A percentile compares a stretch with the other conserved stretches of the same genome.
Conservation (phyloP, 371 early-diverging fungal species). For the Mortierella sp. region DNA sequence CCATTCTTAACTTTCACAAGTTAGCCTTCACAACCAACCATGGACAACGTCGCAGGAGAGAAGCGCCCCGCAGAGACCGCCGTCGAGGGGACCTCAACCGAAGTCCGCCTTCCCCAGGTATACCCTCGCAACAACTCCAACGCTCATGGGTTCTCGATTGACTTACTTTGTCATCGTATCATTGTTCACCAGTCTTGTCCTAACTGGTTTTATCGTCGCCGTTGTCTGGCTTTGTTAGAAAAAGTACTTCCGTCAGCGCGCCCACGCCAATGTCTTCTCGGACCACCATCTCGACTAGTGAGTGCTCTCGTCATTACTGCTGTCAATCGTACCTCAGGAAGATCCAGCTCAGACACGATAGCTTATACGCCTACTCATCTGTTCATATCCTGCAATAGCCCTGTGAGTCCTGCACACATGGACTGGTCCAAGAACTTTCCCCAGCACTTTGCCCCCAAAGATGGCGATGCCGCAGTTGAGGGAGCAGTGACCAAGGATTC, state of each 20-base stretch:
- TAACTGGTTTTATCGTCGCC: neutral
- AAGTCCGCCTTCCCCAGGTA: conserved; percentile 53
- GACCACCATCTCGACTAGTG: conserved; percentile 96
- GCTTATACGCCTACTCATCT: neutral
- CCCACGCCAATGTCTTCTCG: conserved; percentile 98
- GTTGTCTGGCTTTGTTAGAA: conserved; percentile 67
- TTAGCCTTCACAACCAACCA: conserved; percentile 17
- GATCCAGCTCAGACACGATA: too few relatives aligned
- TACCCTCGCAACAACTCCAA: neutral
- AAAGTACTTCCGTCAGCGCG: conserved; percentile 95
- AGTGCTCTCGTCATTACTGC: conserved; percentile 27
- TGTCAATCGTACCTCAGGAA: neutral
- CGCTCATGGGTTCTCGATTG: neutral
- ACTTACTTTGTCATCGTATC: neutral
- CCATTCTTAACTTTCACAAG: neutral
- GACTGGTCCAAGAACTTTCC: conserved; percentile 95
- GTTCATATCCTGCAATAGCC: conserved; percentile 63
- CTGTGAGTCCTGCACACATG: conserved; percentile 85
- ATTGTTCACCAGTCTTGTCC: neutral
- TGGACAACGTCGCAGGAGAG: conserved; percentile 43
- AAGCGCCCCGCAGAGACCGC: conserved; percentile 41
- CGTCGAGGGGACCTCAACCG: conserved; percentile 25
- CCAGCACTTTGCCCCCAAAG: conserved; percentile 70
- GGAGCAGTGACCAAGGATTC: conserved; percentile 49
- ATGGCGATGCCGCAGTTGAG: conserved; percentile 57